A percentile compares a stretch with the other conserved stretches of the same genome.
phyloP scores from a whole-genome alignment of 352 stramenopile species.

The Pythium folliculosum region DNA sequence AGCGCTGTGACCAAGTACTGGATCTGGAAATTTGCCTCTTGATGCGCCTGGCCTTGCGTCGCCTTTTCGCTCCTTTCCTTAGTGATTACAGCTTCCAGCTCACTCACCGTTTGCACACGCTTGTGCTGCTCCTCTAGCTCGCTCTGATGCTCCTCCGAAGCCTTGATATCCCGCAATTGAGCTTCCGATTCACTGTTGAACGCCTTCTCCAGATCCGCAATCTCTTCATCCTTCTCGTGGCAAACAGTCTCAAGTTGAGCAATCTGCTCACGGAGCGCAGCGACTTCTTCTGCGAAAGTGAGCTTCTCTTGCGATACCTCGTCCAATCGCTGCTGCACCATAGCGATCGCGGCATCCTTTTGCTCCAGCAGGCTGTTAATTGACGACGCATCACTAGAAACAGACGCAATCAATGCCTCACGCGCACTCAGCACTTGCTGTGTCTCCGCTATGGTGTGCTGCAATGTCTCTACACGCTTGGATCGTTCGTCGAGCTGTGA shows the following conservation, averaged over 20 bases:
- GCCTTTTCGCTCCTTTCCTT: slow-evolving; percentile 4
- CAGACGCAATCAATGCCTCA: neutral
- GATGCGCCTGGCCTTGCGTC: neutral
- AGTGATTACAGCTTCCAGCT: slow-evolving; percentile 5
- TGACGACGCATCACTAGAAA: slow-evolving; percentile 17
- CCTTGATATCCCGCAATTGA: slow-evolving; percentile 8
- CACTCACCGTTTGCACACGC: neutral
- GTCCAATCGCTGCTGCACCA: slow-evolving; percentile 8
- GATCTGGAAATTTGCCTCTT: slow-evolving; percentile 4
- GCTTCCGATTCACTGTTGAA: slow-evolving; percentile 3
- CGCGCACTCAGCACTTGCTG: slow-evolving; percentile 5
- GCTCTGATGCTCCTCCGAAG: slow-evolving; percentile 5
- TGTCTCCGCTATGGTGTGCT: neutral
- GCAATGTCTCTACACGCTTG: neutral
- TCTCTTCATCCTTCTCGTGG: slow-evolving; percentile 12
- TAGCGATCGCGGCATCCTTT: neutral
- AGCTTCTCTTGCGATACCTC: neutral
- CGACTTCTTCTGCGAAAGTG: neutral
- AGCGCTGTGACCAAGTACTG: slow-evolving; percentile 3
- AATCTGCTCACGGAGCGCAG: neutral
- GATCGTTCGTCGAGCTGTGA: slow-evolving; percentile 2
- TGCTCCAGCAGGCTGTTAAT: neutral
- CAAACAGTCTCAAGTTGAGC: neutral
- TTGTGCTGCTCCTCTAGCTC: neutral
- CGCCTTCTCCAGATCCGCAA: slow-evolving; percentile 1